Percentiles rank a stretch among this genome's conserved stretches.
These are phyloP conservation scores for Syncephalis plumigaleata DNA, from an alignment of 371 early-diverging fungal genomes.

Conservation along the genomic window DNA sequence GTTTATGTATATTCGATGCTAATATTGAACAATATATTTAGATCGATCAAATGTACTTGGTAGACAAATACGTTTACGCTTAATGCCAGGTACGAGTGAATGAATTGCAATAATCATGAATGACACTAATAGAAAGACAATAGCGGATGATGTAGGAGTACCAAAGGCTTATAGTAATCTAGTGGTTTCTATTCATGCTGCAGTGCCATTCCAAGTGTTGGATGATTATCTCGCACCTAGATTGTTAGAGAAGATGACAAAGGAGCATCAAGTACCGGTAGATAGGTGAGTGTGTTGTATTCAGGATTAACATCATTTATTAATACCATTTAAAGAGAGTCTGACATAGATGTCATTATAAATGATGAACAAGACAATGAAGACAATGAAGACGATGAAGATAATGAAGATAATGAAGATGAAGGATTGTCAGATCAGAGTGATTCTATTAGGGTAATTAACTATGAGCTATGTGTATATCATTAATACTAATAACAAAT, in stretches of 20 bases:
- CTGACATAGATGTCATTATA: too few relatives aligned
- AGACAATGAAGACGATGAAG: conserved; percentile 16
- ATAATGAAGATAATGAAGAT: conserved; percentile 6
- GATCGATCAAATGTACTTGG: neutral
- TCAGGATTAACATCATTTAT: too few relatives aligned
- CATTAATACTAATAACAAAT: too few relatives aligned
- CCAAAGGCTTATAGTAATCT: conserved; percentile 30
- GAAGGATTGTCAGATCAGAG: conserved; percentile 7
- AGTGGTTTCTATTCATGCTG: conserved; percentile 67
- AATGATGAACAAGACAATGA: conserved; percentile 11
- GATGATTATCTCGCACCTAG: conserved; percentile 57
- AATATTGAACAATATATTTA: neutral
- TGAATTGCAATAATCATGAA: too few relatives aligned
- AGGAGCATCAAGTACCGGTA: too few relatives aligned
- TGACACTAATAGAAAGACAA: too few relatives aligned
- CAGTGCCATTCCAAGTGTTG: conserved; percentile 58
- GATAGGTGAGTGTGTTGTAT: too few relatives aligned
- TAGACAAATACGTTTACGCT: neutral
- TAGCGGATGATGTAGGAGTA: conserved; percentile 25
- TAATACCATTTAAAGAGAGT: too few relatives aligned
- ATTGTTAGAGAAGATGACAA: conserved; percentile 8
- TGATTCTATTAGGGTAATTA: conserved; percentile 7
- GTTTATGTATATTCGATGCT: neutral
- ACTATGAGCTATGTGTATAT: too few relatives aligned
- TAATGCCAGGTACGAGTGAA: neutral